Evolutionary conservation across 2,329 filamentous ascomycete genomes (phyloP), one percentile per base, ranked within the genome.

Genomic region (Rhinocladiella similis): DNA sequence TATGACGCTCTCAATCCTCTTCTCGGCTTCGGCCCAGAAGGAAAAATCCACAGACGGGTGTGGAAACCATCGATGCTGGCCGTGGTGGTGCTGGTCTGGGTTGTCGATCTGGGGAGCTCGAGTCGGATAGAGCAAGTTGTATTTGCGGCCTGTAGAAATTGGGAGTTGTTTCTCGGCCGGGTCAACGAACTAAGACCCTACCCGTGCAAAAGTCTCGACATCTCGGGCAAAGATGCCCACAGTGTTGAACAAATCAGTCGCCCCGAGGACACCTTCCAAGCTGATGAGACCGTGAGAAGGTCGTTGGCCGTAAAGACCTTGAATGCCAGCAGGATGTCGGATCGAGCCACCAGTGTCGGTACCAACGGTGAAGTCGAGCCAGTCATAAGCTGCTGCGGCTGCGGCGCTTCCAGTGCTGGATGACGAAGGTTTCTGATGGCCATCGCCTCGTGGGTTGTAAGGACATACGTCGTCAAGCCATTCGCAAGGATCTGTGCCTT

Each of bases 301-400:
- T 0, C 78, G 68, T 57, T 78, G 77, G 0, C 76, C 79, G 35
- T 76, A 80, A 0, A 77, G 56, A 1, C 78, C 79, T 19, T 75
- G 70, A 1, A 71, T 67, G 0, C 68, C 69, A 1, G 77, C 74
- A 0, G 79, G 79, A 1, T 75, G 71, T n/a, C 78, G 72, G 52
- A 80, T 77, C 13, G 75, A 75, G 42, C 80, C 70, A 20, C 71
- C 69, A 22, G 66, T 70, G 48, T 70, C 68, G 2, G 64, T 66
- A 12, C 69, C 68, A 35, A 69, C 50, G 2, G 64, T 56, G 16
- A 69, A 59, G 56, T 70, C 46, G 42, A 73, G 61, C 72, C 68
- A 74, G 46, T 66, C 62, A 46, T 73, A 73, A 3, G 66, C 62
- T n/a, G 63, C 70, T 4, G 67, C 64, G 4, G 65, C 68, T 12